Base-by-base conservation (phyloP, 2,329 filamentous ascomycete species). In the Clonostachys byssicola region DNA sequence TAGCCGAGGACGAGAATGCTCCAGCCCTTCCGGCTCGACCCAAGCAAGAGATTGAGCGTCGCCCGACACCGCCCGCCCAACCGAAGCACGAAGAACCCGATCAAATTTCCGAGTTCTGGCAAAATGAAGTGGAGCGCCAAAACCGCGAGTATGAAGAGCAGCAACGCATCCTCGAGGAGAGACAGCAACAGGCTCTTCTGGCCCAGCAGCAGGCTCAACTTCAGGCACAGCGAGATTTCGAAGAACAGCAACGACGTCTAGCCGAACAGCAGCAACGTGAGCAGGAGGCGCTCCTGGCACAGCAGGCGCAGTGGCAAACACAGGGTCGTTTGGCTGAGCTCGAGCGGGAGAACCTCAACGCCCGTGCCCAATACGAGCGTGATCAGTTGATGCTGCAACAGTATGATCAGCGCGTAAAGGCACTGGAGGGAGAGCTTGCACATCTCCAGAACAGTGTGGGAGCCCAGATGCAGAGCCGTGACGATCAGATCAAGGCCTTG, bases 81-180 rank as follows among this genome's bases (percentile, higher is more conserved):
- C 78, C 83, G 7, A 85, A 85, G 56, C 72, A 81, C 0, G 84
- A 91, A 5, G 94, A 96, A 58, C 92, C 92, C 1, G 92, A 94
- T 60, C 90, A 95, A 43, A 97, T 99, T 61, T 89, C 89, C 45
- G 94, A 99, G 59, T 99, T 99, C 67, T 99, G 94, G 94, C 95
- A 95, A 70, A 89, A 83, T 56, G 92, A 97, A 65, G 81, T 96
- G 51, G 87, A 88, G 54, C 81, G 91, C 34, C 91, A 96, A 65
- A 95, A 97, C 64, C 85, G 91, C 55, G 91, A 96, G 64, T 99
- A 95, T 60, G 94, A 95, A 62, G 90, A 92, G 42, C 92, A 99
- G 67, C 94, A 99, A 70, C 81, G 86, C 36, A 84, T 94, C 14
- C 71, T 99, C 42, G 88, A 95, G 60, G 86, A 92, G 56, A 89